Conservation (phyloP, 129 eudicot species). For the Rutidosis leptorrhynchoides region DNA sequence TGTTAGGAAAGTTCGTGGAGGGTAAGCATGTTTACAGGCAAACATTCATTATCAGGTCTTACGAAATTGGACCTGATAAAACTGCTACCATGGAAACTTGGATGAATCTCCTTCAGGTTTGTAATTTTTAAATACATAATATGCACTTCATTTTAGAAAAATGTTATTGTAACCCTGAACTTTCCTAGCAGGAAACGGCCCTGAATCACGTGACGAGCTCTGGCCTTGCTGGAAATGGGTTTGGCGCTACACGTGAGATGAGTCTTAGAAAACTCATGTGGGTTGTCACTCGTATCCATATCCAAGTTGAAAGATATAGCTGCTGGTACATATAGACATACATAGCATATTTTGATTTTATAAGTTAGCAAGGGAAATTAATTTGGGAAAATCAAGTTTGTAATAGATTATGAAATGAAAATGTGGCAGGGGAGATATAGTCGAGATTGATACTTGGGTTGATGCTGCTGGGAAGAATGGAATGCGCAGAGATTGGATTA, state of each 20-base stretch:
- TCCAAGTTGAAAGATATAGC: conserved; percentile 68
- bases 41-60: conserved; percentile 71
- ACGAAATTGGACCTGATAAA: conserved; percentile 82
- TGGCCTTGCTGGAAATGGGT: conserved; percentile 77
- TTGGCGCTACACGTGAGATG: conserved; percentile 87
- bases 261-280: conserved; percentile 71
- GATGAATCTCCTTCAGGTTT: conserved; percentile 81
- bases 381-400: too few relatives aligned
- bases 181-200: conserved; percentile 87
- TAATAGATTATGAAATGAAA: too few relatives aligned
- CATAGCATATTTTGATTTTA: too few relatives aligned
- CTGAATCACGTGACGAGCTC: conserved; percentile 73
- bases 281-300: conserved; percentile 83
- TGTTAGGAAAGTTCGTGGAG: conserved; percentile 64
- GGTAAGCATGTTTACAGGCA: conserved; percentile 58
- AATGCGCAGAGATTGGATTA: conserved; percentile 84
- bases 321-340: conserved; percentile 58
- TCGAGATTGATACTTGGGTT: conserved; percentile 93
- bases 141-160: too few relatives aligned
- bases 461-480: conserved; percentile 82
- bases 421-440: conserved; percentile 70
- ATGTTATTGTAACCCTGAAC: too few relatives aligned
- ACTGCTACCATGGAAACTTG: conserved; percentile 89
- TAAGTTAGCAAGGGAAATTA: too few relatives aligned
- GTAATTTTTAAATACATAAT: too few relatives aligned